Conservation (phyloP, 495 filamentous ascomycete species). For the Penicillium chermesinum region DNA sequence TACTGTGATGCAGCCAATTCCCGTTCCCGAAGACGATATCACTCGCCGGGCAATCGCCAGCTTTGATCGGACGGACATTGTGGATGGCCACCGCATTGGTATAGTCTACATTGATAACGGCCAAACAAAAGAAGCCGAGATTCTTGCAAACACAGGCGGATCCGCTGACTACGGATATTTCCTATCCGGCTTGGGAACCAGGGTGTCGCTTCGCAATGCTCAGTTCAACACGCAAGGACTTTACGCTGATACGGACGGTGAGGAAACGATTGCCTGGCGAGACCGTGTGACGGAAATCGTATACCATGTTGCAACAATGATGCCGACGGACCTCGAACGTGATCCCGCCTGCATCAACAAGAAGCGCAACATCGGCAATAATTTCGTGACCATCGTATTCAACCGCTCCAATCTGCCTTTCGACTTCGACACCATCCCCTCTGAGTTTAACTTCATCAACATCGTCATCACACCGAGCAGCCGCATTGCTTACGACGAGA, state of each 20-base stretch:
- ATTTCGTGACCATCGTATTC: slow-evolving; percentile 96
- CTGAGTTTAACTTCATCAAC: slow-evolving; percentile 91
- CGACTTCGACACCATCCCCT: slow-evolving; percentile 85
- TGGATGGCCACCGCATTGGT: slow-evolving; percentile 93
- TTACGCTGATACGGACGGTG: slow-evolving; percentile 78
- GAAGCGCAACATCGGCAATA: slow-evolving; percentile 95
- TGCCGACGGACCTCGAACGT: slow-evolving; percentile 77
- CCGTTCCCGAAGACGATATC: slow-evolving; percentile 75
- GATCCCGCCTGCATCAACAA: slow-evolving; percentile 76
- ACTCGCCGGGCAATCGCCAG: slow-evolving; percentile 67
- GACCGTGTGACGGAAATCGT: slow-evolving; percentile 92
- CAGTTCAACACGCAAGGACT: slow-evolving; percentile 91
- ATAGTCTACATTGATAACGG: slow-evolving; percentile 85
- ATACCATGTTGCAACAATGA: slow-evolving; percentile 93
- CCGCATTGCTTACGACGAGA: slow-evolving; percentile 35
- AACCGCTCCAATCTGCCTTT: slow-evolving; percentile 89
- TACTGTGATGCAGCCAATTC: slow-evolving; percentile 64
- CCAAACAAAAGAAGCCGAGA: slow-evolving; percentile 74
- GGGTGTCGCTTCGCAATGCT: slow-evolving; percentile 72
- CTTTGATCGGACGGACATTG: slow-evolving; percentile 84
- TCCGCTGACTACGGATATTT: slow-evolving; percentile 83
- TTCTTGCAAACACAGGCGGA: slow-evolving; percentile 77
- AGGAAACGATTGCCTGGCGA: slow-evolving; percentile 85
- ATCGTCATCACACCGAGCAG: slow-evolving; percentile 91
- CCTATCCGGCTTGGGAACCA: slow-evolving; percentile 69